Base-by-base conservation (phyloP, 1,139 yeast species). In the Sugiyamaella pinicola region DNA sequence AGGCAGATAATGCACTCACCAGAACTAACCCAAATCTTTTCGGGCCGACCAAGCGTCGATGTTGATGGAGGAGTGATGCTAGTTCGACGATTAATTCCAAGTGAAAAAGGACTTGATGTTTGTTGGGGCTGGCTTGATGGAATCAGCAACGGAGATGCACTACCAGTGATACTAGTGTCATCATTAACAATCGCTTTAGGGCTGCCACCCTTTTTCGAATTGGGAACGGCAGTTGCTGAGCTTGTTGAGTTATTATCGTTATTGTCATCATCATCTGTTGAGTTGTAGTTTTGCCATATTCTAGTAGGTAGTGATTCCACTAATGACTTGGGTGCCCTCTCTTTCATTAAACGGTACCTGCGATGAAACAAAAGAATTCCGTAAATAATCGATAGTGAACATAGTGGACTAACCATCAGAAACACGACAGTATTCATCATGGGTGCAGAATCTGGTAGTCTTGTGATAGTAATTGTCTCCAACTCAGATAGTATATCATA, bases 1-100 rank as follows among this genome's bases (percentile, higher is more conserved):
- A 74, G 64, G 48, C 78, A 74, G 17, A 74, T 72, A 41, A 71
- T 73, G 60, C 78, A 74, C 57, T 71, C 75, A 19, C 69, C 71
- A 1, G 72, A 60, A 24, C 70, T 64, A 13, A 67, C 71, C 74
- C 74, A 70, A 18, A 47, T 45, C 44, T 51, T 51, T 38, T 51
- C 54, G 6, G 54, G 54, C 29, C 54, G 29, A 1, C 47, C 47
- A 7, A 26, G 12, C 31, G 18, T 17, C 19, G 38, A n/a, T n/a
- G n/a, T 24, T 17, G 45, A 18, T 17, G 49, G 49, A 18, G 47
- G 38, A 15, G 38, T 18, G 4, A 15, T 18, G 21, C 35, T 35
- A 17, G 35, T 22, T 8, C 39, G 38, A 10, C 47, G 47, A 24
- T 35, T 45, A 22, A 29, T 42, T 21, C 22, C 15, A 8, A 38